Base-by-base conservation (phyloP, 2,329 filamentous ascomycete genomes). In the Penicillium palitans region DNA sequence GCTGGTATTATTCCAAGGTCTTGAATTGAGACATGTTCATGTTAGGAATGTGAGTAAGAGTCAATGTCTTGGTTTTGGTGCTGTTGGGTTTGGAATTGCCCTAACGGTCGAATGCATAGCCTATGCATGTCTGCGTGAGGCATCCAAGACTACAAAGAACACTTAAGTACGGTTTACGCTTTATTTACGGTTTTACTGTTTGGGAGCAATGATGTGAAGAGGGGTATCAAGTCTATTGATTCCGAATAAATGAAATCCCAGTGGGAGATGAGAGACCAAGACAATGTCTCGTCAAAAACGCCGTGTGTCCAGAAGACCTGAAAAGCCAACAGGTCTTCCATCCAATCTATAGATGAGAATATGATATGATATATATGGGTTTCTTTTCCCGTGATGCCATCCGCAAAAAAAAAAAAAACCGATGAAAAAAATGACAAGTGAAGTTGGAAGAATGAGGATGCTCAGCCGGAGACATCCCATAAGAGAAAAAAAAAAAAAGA, bases 221-320 rank as follows among this genome's bases (percentile, higher is more conserved):
- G 27, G 74, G 70, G 60, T 65, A 68, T 64, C 64, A 66, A 68
- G 58, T 68, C 66, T 68, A 66, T 68, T 63, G 55, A 61, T 62
- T 57, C 42, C 52, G 40, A 52, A 45, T n/a, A 33, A 49, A 50
- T 46, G 37, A 56, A 52, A 55, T 55, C 55, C 21, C 42, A 42
- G 27, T 48, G 19, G 44, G 31, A 33, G 7, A 39, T 29, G 21
- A 35, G 57, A 52, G 61, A 66, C 57, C 61, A 54, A 63, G 59
- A 55, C 58, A 56, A 61, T 47, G 60, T 64, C 64, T 66, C 55
- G 54, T 61, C 56, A 65, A 64, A 63, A 61, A 63, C 60, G 59
- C 57, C 63, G 27, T 35, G 59, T 60, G 46, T 47, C 40, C 53
- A 55, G 45, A 58, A 21, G 56, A 50, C 52, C 29, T 46, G 33